Conservation (phyloP, 2,329 filamentous ascomycete genomes). For the Chaetomium olivaceum region DNA sequence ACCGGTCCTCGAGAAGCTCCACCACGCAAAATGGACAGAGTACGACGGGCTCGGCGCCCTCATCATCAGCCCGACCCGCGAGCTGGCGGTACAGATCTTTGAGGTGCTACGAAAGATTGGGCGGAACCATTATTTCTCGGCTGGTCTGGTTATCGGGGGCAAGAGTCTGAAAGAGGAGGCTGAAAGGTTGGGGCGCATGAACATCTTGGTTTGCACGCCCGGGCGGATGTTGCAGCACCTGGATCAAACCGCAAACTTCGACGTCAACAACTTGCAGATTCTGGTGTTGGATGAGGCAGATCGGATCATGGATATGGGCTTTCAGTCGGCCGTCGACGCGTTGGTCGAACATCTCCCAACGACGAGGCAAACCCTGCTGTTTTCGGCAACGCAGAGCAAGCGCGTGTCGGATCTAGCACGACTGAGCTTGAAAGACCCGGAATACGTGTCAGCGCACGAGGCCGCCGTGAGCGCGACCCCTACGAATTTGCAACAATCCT, state of each 20-base stretch:
- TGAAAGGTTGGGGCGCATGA: constrained; percentile 85
- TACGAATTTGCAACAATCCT: constrained; percentile 82
- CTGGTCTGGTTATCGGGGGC: constrained; percentile 89
- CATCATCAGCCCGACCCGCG: constrained; percentile 90
- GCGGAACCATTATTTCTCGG: constrained; percentile 84
- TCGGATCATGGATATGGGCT: constrained; percentile 97
- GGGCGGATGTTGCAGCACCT: constrained; percentile 94
- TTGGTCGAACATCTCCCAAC: constrained; percentile 88
- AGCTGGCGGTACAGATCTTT: constrained; percentile 95
- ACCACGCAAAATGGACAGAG: constrained; percentile 85
- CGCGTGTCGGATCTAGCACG: constrained; percentile 89
- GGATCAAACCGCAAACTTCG: constrained; percentile 87
- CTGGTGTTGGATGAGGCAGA: constrained; percentile 95
- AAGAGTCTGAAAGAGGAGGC: constrained; percentile 87
- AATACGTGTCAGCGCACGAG: constrained; percentile 94
- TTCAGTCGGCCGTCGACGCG: constrained; percentile 85
- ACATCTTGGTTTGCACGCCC: constrained; percentile 93
- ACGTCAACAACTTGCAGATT: constrained; percentile 87
- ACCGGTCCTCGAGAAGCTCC: constrained; percentile 89
- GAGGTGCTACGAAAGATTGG: constrained; percentile 90
- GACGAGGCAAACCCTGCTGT: constrained; percentile 85
- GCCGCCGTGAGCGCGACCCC: constrained; percentile 78
- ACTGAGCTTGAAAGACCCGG: constrained; percentile 82
- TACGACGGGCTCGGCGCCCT: constrained; percentile 88
- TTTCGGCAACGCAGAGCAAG: constrained; percentile 94